Evolutionary conservation across 768 basidiomycete genomes (phyloP), one percentile per base, ranked within the genome.

Genomic region (Suillus fuscotomentosus): DNA sequence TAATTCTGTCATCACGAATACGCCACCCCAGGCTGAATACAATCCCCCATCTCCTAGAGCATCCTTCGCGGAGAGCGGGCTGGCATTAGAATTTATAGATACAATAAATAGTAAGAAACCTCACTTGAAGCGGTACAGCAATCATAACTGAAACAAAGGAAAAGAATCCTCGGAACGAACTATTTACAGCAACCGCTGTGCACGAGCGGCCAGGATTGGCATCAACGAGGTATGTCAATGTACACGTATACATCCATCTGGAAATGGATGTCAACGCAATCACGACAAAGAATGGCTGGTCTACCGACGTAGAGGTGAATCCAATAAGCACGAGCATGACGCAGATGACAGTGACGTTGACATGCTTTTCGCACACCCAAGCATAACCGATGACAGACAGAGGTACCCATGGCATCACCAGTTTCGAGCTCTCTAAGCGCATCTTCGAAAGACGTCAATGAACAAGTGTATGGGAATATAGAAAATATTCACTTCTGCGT

Each of bases 181-280:
- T 91, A 73, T 96, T 96, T 34, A 83, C 77, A 0, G 94, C 92
- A 9, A 87, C 84, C 1, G 91, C 92, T 3, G 86, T 85, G 3
- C 89, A 86, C 1, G 91, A 91, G 34, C 91, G 84, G 7, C 94
- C 95, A 5, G 82, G 80, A 71, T 96, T 97, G 5, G 92, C 86
- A 69, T 97, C 94, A 20, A 95, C 92, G 48, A 95, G 81, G 70
- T 95, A 96, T 0, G 94, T 90, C 41, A 96, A 76, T 1, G 90
- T 89, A 59, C 86, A 85, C 11, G 86, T 77, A 71, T 91, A 90
- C 53, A 88, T 85, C 75, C 81, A 81, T 69, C 84, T 86, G 64
- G 1, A 63, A 62, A 31, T 47, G 42, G 42, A 63, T 61, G 66
- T 64, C 42, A 61, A n/a, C 1, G n/a, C 34, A 31, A n/a, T 20